Conservation (phyloP, 441 rosid species). For the Adansonia grandidieri region DNA sequence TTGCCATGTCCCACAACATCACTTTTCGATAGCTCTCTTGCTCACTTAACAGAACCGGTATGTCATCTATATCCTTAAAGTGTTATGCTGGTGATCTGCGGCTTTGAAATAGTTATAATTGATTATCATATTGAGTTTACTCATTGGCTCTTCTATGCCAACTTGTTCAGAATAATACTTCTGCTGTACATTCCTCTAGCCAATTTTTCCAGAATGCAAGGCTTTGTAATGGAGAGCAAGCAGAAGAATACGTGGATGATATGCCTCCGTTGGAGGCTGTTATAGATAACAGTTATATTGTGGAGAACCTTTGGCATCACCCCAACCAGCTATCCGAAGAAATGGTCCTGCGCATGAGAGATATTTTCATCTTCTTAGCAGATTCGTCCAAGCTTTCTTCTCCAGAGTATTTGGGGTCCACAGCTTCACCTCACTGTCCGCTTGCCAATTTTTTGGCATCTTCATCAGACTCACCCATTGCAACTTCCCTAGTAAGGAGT, state of each 20-base stretch:
- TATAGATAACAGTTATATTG: conserved; percentile 32
- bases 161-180: neutral
- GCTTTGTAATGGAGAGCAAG: conserved; percentile 37
- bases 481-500: conserved; percentile 38
- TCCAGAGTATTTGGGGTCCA: conserved; percentile 40
- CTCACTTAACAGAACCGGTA: conserved; percentile 52
- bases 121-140: neutral
- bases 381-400: conserved; percentile 51
- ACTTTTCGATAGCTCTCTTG: conserved; percentile 37
- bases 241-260: conserved; percentile 31
- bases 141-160: neutral
- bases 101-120: neutral
- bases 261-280: conserved; percentile 25
- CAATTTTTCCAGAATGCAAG: conserved; percentile 43
- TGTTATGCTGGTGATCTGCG: neutral
- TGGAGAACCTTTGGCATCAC: conserved; percentile 52
- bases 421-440: conserved; percentile 53
- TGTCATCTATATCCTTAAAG: conserved; percentile 18
- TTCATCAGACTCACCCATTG: conserved; percentile 44
- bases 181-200: neutral
- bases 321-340: conserved; percentile 66
- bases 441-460: conserved; percentile 55
- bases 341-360: conserved; percentile 74
- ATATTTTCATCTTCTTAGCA: conserved; percentile 63
- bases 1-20: conserved; percentile 43